These are phyloP conservation scores for Diddensiella caesifluorescens DNA, from an alignment of 805 yeast species.

Conservation along the genomic window DNA sequence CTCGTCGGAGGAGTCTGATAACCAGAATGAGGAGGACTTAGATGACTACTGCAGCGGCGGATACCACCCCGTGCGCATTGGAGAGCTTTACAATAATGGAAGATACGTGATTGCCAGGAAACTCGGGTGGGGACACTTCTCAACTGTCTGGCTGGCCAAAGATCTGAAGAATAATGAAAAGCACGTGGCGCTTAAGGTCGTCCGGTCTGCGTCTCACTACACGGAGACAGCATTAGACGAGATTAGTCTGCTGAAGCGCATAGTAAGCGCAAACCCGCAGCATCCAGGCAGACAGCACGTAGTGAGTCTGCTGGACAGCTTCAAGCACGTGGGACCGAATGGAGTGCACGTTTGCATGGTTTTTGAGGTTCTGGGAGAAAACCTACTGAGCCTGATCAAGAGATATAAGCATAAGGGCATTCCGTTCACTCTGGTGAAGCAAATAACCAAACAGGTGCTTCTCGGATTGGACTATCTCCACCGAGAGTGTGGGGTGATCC, in stretches of 20 bases:
- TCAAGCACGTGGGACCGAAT: constrained; percentile 81
- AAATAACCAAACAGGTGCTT: constrained; percentile 71
- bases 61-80: constrained; percentile 88
- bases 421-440: constrained; percentile 72
- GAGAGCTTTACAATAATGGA: constrained; percentile 73
- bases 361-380: constrained; percentile 95
- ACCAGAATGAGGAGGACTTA: constrained; percentile 62
- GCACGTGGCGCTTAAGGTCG: constrained; percentile 93
- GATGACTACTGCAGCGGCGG: constrained; percentile 91
- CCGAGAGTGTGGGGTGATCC: constrained; percentile 67
- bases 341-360: constrained; percentile 96
- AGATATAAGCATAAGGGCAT: constrained; percentile 73
- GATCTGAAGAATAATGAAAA: constrained; percentile 48
- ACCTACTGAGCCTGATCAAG: constrained; percentile 75
- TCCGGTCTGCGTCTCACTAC: constrained; percentile 83
- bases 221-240: constrained; percentile 95
- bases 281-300: constrained; percentile 83
- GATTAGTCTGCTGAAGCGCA: constrained; percentile 64
- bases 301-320: constrained; percentile 74
- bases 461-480: constrained; percentile 69
- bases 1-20: constrained; percentile 8
- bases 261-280: constrained; percentile 52
- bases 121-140: constrained; percentile 98
- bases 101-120: constrained; percentile 80
- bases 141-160: constrained; percentile 89